Evolutionary conservation across 1,139 yeast genomes (phyloP), one percentile per base, ranked within the genome.

Genomic region (Scheffersomyces parashehatae): DNA sequence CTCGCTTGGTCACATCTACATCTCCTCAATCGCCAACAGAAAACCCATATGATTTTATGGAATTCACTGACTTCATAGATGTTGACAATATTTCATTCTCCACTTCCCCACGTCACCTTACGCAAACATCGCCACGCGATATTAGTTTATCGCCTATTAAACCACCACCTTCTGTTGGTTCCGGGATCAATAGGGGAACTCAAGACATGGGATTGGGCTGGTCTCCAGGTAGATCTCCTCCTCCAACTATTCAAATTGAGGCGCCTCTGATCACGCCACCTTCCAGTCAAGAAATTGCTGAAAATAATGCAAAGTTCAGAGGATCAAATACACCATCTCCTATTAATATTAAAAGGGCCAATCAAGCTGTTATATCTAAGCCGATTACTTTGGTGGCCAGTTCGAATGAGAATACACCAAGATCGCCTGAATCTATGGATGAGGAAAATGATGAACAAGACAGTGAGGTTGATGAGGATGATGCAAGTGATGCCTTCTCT

Each of bases 61-160:
- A 84, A 53, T 81, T 85, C 52, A 79, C 85, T 36, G 85, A 82
- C 48, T 79, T 79, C 56, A 81, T 85, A 40, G 82, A 84, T 57
- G 81, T 83, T 53, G 89, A 72, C 28, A 62, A 68, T 49, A 59
- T 70, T 51, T 67, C 65, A 49, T 67, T 70, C 42, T 54, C 62
- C 4, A 37, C 48, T 28, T 51, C 57, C 3, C 59, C 58, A 2
- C 38, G 34, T 13, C 46, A 38, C 16, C 15, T 28, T 12, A 13
- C 20, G 26, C 38, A 16, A 5, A 20, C 14, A 15, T 15, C 32
- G 5, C 33, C 36, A 2, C 34, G 28, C 4, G 12, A 14, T 8
- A 6, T 41, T 11, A 37, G 41, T 29, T 24, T 37, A 10, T n/a
- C 33, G 13, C 29, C 39, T 36, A 8, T 38, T 37, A 16, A 37